Evolutionary conservation across 2,329 filamentous ascomycete species (phyloP), one percentile per base, ranked within the genome.

Genomic region (Xylaria sp.): DNA sequence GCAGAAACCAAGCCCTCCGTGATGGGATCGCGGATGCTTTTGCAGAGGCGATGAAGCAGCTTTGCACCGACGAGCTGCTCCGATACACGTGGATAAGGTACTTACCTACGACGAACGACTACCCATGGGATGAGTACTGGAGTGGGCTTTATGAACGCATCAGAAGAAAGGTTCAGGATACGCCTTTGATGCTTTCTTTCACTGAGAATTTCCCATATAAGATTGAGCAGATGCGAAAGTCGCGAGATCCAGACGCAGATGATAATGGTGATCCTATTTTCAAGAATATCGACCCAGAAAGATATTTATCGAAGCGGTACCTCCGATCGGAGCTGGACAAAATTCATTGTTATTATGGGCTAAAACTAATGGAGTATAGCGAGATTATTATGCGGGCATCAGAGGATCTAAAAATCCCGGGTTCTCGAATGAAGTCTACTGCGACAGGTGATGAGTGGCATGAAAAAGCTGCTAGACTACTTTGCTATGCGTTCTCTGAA

Each of bases 11-110:
- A 2, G 70, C 47, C 0, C 77, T 86, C 0, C 69, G 79, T 0
- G 60, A 74, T 9, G 76, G 75, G 4, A 77, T 86, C 12, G 79
- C 80, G 0, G 71, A 77, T 0, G 78, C 79, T 0, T 84, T 86
- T 66, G 60, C 80, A 8, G 72, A 75, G n/a, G 82, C 81, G 0
- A 75, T 84, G 1, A 64, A 74, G 8, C 67, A 81, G 47, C 78
- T 86, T 27, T 83, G 80, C 68, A 27, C 83, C 50, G 62, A 74
- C 5, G 44, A 25, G 0, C 73, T 68, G 0, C 75, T 86, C 1
- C 77, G 77, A 48, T 85, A 81, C 64, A 70, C 76, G 2, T 86
- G 84, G 84, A 81, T 82, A 79, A 73, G 77, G 50, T 86, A 81
- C 66, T 75, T 86, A 1, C 84, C 84, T 0, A 72, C 73, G 4